phyloP scores from a whole-genome alignment of 2,329 filamentous ascomycete species.

The Zasmidium cellare region DNA sequence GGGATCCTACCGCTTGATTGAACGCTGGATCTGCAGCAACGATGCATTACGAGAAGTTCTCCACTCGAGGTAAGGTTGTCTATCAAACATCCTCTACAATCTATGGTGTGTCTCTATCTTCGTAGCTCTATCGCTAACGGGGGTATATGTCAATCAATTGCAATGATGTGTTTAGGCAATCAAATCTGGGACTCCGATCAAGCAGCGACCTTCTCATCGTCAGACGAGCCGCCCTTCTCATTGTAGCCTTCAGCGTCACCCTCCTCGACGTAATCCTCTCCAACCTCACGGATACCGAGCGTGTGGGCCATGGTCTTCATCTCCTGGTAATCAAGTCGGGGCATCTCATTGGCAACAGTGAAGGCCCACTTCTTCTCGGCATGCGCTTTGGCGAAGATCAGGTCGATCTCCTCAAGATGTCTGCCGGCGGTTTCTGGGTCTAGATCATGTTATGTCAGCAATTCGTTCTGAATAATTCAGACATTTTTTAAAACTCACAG shows the following conservation, averaged over 20 bases:
- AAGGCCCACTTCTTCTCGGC: constrained; percentile 8
- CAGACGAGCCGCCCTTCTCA: not conserved
- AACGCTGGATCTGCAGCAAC: no score
- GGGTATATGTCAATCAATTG: no score
- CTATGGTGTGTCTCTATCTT: no score
- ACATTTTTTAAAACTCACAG: not conserved
- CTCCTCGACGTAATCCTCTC: not conserved
- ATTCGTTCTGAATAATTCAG: no score
- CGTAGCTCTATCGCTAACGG: no score
- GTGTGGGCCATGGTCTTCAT: not conserved
- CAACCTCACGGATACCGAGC: constrained; percentile 3
- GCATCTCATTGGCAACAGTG: constrained; percentile 9
- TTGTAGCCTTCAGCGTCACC: not conserved
- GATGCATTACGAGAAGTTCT: no score
- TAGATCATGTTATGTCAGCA: no score
- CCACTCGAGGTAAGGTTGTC: no score
- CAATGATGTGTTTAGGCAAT: no score
- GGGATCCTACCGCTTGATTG: no score
- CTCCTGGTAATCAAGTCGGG: constrained; percentile 1
- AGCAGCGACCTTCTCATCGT: not conserved
- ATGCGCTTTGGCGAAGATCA: constrained; percentile 21
- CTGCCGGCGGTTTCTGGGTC: constrained; percentile 31
- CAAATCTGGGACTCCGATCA: no score
- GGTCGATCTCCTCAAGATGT: constrained; percentile 34
- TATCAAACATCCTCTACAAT: no score